A percentile compares a stretch with the other conserved stretches of the same genome.
Evolutionary conservation across 768 basidiomycete species (phyloP).

Genomic region (Russula sp.): DNA sequence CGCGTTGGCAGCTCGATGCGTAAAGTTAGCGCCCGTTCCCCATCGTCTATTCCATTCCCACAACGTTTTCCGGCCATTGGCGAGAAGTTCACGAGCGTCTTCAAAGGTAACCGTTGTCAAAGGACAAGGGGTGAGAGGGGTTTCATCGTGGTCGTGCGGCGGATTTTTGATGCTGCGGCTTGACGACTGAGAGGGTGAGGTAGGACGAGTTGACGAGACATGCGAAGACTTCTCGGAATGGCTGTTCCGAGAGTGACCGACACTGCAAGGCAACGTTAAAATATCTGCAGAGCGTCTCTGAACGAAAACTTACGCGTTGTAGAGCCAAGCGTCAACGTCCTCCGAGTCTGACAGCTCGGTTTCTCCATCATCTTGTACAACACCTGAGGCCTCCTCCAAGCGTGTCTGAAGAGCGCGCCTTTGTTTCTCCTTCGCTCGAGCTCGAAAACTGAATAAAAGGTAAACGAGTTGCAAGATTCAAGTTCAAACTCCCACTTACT

Average conservation of each 20-base stretch:
- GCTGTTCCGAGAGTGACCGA: too few species aligned
- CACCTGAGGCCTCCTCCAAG: too few species aligned
- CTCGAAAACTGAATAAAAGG: neutral
- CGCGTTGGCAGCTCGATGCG: neutral
- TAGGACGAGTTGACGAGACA: neutral
- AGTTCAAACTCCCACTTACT: neutral
- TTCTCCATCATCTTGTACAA: too few species aligned
- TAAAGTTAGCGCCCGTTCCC: neutral
- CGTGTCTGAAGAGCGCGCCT: too few species aligned
- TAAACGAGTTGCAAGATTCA: neutral
- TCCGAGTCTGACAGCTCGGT: too few species aligned
- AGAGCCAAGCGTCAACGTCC: too few species aligned
- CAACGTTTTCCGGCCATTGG: neutral
- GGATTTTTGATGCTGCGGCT: neutral
- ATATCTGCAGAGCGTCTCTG: too few species aligned
- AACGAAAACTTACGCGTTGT: too few species aligned
- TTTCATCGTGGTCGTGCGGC: neutral
- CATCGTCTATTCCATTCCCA: neutral
- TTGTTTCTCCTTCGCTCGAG: neutral
- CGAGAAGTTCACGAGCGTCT: neutral
- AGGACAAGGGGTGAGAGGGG: neutral
- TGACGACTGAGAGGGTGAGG: neutral
- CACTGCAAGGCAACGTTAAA: too few species aligned
- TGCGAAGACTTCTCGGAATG: too few species aligned
- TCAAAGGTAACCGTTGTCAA: neutral